phyloP scores from a whole-genome alignment of 164 flowering plant species.

The Protea cynaroides region DNA sequence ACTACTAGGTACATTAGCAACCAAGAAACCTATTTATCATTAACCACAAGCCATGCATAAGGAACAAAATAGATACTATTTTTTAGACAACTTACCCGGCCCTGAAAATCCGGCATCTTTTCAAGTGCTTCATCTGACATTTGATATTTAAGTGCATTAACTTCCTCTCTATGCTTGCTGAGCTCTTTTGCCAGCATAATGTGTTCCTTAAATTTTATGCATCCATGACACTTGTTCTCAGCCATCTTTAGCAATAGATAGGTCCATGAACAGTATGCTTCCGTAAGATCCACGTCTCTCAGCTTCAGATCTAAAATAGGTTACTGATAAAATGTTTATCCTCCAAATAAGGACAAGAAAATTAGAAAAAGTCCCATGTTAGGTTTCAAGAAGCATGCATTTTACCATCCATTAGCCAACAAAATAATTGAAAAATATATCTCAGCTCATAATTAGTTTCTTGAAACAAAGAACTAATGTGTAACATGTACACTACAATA shows the following conservation, averaged over 20 bases:
- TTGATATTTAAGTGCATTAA: constrained; percentile 55
- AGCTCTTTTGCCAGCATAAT: constrained; percentile 50
- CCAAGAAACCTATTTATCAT: not conserved
- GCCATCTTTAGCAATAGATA: constrained; percentile 62
- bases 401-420: not conserved
- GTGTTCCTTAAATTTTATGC: constrained; percentile 78
- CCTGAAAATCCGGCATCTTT: constrained; percentile 99
- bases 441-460: not conserved
- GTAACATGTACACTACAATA: too few relatives aligned
- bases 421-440: not conserved
- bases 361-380: not conserved
- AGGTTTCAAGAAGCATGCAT: not conserved
- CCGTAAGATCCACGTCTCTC: constrained; percentile 59
- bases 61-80: constrained; percentile 1
- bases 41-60: constrained; percentile 7
- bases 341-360: not conserved
- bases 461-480: too few relatives aligned
- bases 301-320: constrained; percentile 73
- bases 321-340: constrained; percentile 3
- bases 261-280: constrained; percentile 56
- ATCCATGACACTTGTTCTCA: constrained; percentile 81
- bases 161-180: constrained; percentile 59
- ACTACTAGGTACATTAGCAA: not conserved
- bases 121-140: constrained; percentile 99
- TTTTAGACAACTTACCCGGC: constrained; percentile 59